Conservation (phyloP, 2,329 filamentous ascomycete species). For the Cucurbitaria berberidis region DNA sequence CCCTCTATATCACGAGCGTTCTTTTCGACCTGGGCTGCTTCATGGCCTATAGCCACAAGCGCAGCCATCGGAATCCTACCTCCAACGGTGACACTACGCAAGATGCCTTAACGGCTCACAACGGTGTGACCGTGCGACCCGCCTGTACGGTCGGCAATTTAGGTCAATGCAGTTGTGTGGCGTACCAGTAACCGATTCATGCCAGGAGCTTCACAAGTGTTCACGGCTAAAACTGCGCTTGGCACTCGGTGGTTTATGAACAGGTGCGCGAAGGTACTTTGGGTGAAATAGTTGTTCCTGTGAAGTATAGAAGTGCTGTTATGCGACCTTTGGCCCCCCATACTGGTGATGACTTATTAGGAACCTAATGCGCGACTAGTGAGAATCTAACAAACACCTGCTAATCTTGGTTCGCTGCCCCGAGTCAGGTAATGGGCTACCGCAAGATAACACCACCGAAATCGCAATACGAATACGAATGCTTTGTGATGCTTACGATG, state of each 20-base stretch:
- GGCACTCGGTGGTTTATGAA: not conserved
- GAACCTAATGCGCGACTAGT: not conserved
- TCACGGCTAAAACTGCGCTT: not conserved
- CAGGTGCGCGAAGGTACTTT: not conserved
- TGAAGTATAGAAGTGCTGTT: not conserved
- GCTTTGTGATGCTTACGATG: not conserved
- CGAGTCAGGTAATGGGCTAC: too few relatives aligned
- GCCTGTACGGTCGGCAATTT: conserved; percentile 3
- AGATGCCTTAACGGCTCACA: conserved; percentile 13
- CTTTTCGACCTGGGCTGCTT: not conserved
- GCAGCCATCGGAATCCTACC: not conserved
- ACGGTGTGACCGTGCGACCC: conserved; percentile 13
- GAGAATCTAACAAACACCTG: not conserved
- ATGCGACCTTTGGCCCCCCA: not conserved
- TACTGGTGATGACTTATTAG: not conserved
- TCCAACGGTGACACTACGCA: conserved; percentile 7
- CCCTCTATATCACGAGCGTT: not conserved
- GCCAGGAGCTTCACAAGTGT: not conserved
- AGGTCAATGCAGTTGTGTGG: conserved; percentile 5
- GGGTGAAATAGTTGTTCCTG: not conserved
- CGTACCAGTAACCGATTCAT: not conserved
- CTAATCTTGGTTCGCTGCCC: too few relatives aligned
- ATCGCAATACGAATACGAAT: too few relatives aligned
- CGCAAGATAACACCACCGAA: not conserved
- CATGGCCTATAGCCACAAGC: not conserved